Evolutionary conservation across 345 rosid genomes (phyloP), one percentile per base, ranked within the genome.

Genomic region (Bretschneidera sinensis): DNA sequence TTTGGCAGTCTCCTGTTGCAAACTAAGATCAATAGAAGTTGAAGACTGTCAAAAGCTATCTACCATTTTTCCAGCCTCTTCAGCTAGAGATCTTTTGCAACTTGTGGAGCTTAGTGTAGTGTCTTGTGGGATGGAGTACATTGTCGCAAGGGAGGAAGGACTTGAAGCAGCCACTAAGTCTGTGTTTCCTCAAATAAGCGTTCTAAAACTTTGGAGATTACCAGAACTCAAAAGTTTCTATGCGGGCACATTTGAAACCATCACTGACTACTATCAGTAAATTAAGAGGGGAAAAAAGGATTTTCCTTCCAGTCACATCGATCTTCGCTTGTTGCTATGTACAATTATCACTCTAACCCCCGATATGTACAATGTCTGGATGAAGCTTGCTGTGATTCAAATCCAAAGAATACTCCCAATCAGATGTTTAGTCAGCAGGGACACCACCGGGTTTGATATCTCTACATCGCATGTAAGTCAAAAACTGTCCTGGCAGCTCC

Each of bases 401-500:
- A 31, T 31, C 35, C 35, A 31, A 21, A 20, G 20, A 52, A 16
- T 24, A 19, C 25, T 18, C 47, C 55, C 48, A 65, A 22, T 21
- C 52, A 39, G 35, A 4, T 9, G 9, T 4, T 31, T 39, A 39
- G 11, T 13, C 45, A 39, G 25, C 39, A 0, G 80, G 55, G 49
- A 55, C 49, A 2, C 64, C 70, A 9, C 21, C 45, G 5, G 98
- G 98, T 70, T 70, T 68, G 51, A 92, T 83, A 20, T 82, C 59
- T 64, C 95, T 71, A 22, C 62, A 20, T 20, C 95, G 80, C 76
- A 83, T 71, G 74, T 86, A 89, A 13, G 72, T 69, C 76, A 92
- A 49, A 70, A 92, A 89, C 78, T 92, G 98, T 24, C 85, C 83
- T 1, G 98, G 98, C 64, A 89, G 77, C 78, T 86, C 96, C 74